phyloP scores from a whole-genome alignment of 1,284 basidiomycete species.

The Sphaerobolus stellatus region DNA sequence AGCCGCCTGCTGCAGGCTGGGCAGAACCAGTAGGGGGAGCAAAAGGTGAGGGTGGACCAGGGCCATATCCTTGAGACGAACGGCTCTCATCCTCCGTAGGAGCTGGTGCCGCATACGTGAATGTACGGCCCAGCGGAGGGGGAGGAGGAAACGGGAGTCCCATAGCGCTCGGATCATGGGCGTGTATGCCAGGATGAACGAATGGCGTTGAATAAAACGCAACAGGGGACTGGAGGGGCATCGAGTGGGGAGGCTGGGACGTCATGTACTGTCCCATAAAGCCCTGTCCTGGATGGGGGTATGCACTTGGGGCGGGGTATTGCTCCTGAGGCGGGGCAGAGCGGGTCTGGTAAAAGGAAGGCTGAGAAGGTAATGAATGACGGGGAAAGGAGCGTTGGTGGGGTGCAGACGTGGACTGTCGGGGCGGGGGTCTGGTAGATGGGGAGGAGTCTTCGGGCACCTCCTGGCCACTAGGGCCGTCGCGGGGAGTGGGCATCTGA shows the following conservation, averaged over 20 bases:
- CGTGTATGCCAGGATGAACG: slow-evolving; percentile 32
- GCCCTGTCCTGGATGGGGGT: slow-evolving; percentile 30
- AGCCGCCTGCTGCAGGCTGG: slow-evolving; percentile 31
- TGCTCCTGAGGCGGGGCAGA: slow-evolving; percentile 18
- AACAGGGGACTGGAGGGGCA: slow-evolving; percentile 36
- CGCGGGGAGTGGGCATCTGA: slow-evolving; percentile 8
- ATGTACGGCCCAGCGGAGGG: slow-evolving; percentile 21
- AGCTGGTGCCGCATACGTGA: slow-evolving; percentile 29
- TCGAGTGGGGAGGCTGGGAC: slow-evolving; percentile 33
- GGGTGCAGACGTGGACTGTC: background rate
- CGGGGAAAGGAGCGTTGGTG: background rate
- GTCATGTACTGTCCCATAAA: slow-evolving; percentile 50
- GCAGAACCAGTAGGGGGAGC: slow-evolving; percentile 17
- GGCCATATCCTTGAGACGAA: slow-evolving; percentile 19
- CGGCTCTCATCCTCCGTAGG: slow-evolving; percentile 29
- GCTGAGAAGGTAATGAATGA: slow-evolving; percentile 1
- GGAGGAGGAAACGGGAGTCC: slow-evolving; percentile 27
- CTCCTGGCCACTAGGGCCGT: background rate
- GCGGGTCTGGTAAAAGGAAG: slow-evolving; percentile 7
- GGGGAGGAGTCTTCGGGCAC: background rate
- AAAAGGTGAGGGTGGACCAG: slow-evolving; percentile 9
- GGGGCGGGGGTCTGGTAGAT: slow-evolving; percentile 1
- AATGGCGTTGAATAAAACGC: slow-evolving; percentile 37
- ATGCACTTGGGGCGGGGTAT: slow-evolving; percentile 18
- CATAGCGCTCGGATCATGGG: slow-evolving; percentile 29